Base-by-base conservation (phyloP, 768 basidiomycete species). In the Boletus rubescentipes region DNA sequence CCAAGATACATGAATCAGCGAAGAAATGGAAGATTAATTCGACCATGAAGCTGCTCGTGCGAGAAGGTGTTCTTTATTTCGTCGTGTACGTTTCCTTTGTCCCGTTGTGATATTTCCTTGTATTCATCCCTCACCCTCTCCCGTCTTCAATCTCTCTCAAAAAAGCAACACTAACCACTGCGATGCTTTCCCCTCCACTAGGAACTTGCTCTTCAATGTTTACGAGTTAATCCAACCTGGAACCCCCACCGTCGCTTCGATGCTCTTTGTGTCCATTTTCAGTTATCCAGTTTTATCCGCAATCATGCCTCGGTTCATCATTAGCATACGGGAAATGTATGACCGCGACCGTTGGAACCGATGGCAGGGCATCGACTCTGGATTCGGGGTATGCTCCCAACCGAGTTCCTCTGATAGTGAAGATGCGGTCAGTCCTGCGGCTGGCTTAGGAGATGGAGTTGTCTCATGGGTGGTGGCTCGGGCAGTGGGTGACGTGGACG, bases 291-390 rank as follows among this genome's bases (percentile, higher is more conserved):
- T 36, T 21, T 15, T 51, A 9, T 46, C 32, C 29, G 21, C 32
- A 10, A 23, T 51, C 21, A 58, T 60, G 16, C 52, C 53, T 12
- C 52, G 60, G 3, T 62, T 61, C 32, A 49, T 61, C 39, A 49
- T 62, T 9, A 45, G 30, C 11, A 39, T 61, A 12, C 54, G 60
- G 23, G 52, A 45, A 9, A 10, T 45, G 18, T 48, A 38, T 29
- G 34, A 47, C 9, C 34, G 20, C 4, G 47, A 43, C 30, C 12
- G 23, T 14, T 21, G 18, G 18, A 10, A 29, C 10, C 31, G 18
- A 14, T 18, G 32, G 21, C 49, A 23, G 3, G 52, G 50, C 2
- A 43, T 54, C 9, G 59, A 61, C 18, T 46, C 39, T 11, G 61
- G 55, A 39, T 58, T 58, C 18, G 55, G 55, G 0, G 30, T 38